Conservation (phyloP, 2,329 filamentous ascomycete genomes). For the Cladobotryum mycophilum region DNA sequence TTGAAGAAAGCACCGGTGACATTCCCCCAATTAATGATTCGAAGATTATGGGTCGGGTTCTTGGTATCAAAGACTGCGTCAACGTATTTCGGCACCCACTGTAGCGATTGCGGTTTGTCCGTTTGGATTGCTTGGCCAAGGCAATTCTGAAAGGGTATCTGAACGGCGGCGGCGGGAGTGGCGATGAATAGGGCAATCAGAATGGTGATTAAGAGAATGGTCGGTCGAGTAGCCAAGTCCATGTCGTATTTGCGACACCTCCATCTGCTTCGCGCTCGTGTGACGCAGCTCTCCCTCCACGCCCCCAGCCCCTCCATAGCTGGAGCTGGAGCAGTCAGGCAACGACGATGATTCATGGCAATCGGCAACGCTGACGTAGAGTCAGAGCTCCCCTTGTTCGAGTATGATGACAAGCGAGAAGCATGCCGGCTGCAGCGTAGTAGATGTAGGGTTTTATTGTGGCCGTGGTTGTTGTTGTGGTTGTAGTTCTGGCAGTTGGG, state of each 20-base stretch:
- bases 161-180: slow-evolving; percentile 52
- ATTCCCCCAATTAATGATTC: slow-evolving; percentile 82
- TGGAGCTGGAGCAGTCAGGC: neutral
- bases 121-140: slow-evolving; percentile 56
- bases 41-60: slow-evolving; percentile 57
- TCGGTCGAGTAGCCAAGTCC: slow-evolving; percentile 10
- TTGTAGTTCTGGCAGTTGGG: slow-evolving; percentile 17
- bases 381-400: slow-evolving; percentile 1
- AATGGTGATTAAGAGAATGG: slow-evolving; percentile 29
- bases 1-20: slow-evolving; percentile 64
- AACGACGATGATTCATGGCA: neutral
- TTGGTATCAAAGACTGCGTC: slow-evolving; percentile 66
- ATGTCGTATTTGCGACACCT: neutral
- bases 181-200: slow-evolving; percentile 34
- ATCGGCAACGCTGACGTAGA: neutral
- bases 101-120: slow-evolving; percentile 54
- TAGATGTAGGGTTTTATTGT: neutral
- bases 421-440: slow-evolving; percentile 5
- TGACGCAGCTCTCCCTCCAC: slow-evolving; percentile 1
- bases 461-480: neutral
- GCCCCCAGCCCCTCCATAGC: slow-evolving; percentile 2
- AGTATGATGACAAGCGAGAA: slow-evolving; percentile 1
- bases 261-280: slow-evolving; percentile 5
- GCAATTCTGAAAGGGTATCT: slow-evolving; percentile 80
- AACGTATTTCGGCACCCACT: slow-evolving; percentile 72